Conservation (phyloP, 202 grass and related monocot genomes). For the Setaria viridis region DNA sequence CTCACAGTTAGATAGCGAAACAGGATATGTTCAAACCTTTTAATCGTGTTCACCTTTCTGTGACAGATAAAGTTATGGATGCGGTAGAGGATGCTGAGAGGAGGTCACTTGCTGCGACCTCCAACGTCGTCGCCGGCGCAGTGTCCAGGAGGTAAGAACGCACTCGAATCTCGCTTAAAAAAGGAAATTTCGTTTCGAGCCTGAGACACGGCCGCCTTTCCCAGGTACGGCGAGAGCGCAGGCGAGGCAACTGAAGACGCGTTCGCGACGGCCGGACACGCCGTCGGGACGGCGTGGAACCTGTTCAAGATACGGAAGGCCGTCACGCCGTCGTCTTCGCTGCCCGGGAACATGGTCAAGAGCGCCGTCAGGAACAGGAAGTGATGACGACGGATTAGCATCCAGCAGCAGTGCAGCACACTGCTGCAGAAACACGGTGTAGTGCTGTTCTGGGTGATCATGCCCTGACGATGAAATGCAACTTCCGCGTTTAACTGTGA, state of each 20-base stretch:
- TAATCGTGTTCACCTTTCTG: background rate
- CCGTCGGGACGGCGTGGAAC: slow-evolving; percentile 90
- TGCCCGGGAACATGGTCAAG: slow-evolving; percentile 66
- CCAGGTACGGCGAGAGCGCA: slow-evolving; percentile 76
- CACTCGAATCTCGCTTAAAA: background rate
- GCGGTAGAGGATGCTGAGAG: slow-evolving; percentile 82
- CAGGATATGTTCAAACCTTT: background rate
- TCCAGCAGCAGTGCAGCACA: background rate
- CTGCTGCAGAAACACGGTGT: background rate
- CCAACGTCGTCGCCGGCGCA: slow-evolving; percentile 67
- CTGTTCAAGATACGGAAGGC: slow-evolving; percentile 91
- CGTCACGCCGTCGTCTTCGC: slow-evolving; percentile 62
- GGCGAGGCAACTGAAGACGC: slow-evolving; percentile 77
- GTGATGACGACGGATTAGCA: slow-evolving; percentile 43
- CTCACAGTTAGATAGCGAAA: background rate
- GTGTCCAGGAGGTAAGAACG: slow-evolving; percentile 64
- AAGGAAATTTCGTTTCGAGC: background rate
- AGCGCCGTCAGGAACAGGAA: slow-evolving; percentile 75
- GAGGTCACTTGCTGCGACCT: slow-evolving; percentile 74
- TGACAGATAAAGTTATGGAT: slow-evolving; percentile 86
- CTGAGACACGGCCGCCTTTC: background rate
- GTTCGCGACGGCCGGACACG: slow-evolving; percentile 78
- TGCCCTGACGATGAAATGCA: background rate
- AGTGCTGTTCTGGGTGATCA: background rate
- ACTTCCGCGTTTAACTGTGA: background rate